A percentile compares a stretch with the other conserved stretches of the same genome.
Conservation (phyloP, 768 basidiomycete genomes). For the Rhodotorula graminis region DNA sequence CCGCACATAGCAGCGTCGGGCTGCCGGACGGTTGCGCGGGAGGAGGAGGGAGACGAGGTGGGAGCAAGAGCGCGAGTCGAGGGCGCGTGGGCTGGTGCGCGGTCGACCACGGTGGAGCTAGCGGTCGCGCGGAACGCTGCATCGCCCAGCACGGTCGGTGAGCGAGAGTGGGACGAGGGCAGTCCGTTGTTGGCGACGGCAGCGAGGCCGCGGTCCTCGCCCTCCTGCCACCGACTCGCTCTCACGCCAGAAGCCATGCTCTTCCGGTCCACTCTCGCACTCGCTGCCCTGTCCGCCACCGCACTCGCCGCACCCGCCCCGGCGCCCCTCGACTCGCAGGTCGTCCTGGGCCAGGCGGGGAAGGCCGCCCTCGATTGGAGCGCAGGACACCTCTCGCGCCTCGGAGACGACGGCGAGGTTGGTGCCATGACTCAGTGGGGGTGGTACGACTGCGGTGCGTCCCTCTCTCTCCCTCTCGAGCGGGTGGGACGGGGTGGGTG, state of each 20-base stretch:
- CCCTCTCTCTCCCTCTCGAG: not conserved
- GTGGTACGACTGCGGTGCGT: conserved; percentile 70
- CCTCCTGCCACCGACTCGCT: no score
- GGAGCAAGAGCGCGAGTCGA: no score
- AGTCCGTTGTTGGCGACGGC: no score
- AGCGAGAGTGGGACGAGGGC: no score
- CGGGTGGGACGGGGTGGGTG: conserved; percentile 3
- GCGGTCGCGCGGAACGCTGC: no score
- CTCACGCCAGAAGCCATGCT: not conserved
- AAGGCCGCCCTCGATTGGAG: conserved; percentile 43
- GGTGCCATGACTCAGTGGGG: conserved; percentile 57
- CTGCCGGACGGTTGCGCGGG: no score
- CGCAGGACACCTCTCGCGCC: conserved; percentile 36
- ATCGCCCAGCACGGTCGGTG: no score
- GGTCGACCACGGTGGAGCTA: no score
- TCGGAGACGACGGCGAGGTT: conserved; percentile 43
- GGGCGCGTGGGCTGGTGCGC: no score
- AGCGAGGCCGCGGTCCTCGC: no score
- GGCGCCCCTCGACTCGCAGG: conserved; percentile 37
- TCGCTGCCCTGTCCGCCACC: conserved; percentile 25
- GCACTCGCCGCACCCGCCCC: conserved; percentile 41
- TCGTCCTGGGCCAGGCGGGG: conserved; percentile 42
- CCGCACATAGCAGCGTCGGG: no score
- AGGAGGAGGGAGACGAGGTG: no score
- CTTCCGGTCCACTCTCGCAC: conserved; percentile 2